Evolutionary conservation across 2,329 filamentous ascomycete genomes (phyloP).

Genomic region (Bipolaris cookei): DNA sequence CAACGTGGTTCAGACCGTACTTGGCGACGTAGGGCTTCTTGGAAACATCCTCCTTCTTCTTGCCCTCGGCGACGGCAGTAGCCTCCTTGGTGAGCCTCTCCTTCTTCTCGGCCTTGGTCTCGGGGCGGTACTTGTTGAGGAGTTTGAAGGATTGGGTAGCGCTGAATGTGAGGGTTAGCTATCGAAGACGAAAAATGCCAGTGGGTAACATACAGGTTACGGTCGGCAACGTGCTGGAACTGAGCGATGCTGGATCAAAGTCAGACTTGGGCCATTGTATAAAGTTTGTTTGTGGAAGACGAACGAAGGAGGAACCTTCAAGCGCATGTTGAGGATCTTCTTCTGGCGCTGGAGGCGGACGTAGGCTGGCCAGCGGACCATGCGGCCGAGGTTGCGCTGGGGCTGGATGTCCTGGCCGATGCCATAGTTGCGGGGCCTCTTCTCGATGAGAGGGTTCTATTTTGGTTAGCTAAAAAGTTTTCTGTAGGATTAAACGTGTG

Average conservation of each 20-base stretch:
- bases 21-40: conserved; percentile 99
- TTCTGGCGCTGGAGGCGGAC: conserved; percentile 94
- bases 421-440: conserved; percentile 95
- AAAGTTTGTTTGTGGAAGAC: background rate
- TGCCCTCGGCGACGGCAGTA: conserved; percentile 95
- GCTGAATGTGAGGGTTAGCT: conserved; percentile 6
- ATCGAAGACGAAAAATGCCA: background rate
- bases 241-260: conserved; percentile 69
- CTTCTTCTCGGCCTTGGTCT: conserved; percentile 99
- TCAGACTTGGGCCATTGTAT: background rate
- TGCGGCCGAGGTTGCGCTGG: conserved; percentile 75
- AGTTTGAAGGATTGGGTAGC: conserved; percentile 98
- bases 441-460: conserved; percentile 99
- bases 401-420: conserved; percentile 89
- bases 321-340: conserved; percentile 96
- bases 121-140: conserved; percentile 99
- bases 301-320: conserved; percentile 91
- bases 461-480: conserved; percentile 22
- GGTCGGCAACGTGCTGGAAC: conserved; percentile 88
- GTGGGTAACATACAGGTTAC: conserved; percentile 50
- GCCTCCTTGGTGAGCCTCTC: conserved; percentile 98
- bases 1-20: conserved; percentile 99
- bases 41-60: conserved; percentile 98
- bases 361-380: conserved; percentile 87
- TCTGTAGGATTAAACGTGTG: background rate